Base-by-base conservation (phyloP, 1,139 yeast species). In the Saccharomyces hybrid region DNA sequence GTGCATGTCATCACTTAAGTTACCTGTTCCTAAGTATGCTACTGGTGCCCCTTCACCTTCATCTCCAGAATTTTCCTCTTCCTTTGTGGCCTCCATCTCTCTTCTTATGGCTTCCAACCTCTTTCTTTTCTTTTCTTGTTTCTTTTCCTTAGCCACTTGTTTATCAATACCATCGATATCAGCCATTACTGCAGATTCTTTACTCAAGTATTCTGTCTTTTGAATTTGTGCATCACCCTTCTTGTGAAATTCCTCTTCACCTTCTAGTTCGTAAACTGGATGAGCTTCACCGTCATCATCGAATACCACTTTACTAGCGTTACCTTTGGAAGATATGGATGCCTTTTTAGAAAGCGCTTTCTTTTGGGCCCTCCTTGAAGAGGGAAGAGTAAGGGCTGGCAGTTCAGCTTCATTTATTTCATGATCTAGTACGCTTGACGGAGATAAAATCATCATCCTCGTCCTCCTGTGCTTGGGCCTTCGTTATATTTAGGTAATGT, bases 261-360 rank as follows among this genome's bases (percentile, higher is more conserved):
- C 89, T 68, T 89, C 93, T 58, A 93, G 77, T 71, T 93, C 98
- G 67, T 93, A 93, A 12, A 91, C 76, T 12, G 95, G 88, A 71
- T 91, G 98, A 0, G 98, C 84, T 7, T 78, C 77, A 47, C 99
- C 99, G 2, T 93, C 97, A 60, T 93, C 99, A 67, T 93, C 99
- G 69, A 93, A 93, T 55, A 81, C 78, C 63, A 93, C 72, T 70
- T 89, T 93, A 32, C 88, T 81, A 16, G 97, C 85, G 58, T 82
- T 81, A 7, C 90, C 87, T 58, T 80, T 80, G 24, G 78, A 72
- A 34, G 82, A 72, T n/a, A 83, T 67, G n/a, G 88, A 79, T 12
- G 84, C 82, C 69, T 91, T 93, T 74, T 86, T 90, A 8, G 97
- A 88, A 51, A 90, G 77, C 0, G 98, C 97, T 61, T 82, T 84